These are phyloP conservation scores for Euclidium syriacum DNA, from an alignment of 345 rosid species.

Conservation along the genomic window DNA sequence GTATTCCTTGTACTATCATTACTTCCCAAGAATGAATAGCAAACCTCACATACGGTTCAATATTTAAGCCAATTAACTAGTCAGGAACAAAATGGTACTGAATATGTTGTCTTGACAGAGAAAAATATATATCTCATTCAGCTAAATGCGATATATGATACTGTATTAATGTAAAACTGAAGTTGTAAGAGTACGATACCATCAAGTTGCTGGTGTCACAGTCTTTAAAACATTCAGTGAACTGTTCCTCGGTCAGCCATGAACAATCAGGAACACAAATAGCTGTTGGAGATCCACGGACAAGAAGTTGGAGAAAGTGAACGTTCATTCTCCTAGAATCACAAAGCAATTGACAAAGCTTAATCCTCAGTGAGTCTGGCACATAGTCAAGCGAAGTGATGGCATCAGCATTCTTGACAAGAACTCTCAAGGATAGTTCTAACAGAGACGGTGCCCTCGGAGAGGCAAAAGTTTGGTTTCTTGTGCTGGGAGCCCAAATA, in stretches of 20 bases:
- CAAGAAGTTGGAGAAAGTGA: conserved; percentile 51
- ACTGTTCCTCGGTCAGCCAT: conserved; percentile 79
- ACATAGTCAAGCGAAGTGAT: conserved; percentile 69
- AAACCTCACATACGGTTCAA: neutral
- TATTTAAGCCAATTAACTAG: too few relatives aligned
- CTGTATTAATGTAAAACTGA: neutral
- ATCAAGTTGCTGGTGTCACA: conserved; percentile 62
- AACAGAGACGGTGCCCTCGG: conserved; percentile 49
- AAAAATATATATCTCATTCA: neutral
- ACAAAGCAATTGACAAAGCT: conserved; percentile 60
- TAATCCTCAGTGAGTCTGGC: conserved; percentile 67
- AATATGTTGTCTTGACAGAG: neutral
- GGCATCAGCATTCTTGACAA: conserved; percentile 74
- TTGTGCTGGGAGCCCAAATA: conserved; percentile 64
- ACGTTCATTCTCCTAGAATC: conserved; percentile 58
- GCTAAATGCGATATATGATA: neutral
- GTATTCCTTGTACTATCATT: too few relatives aligned
- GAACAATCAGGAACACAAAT: conserved; percentile 72
- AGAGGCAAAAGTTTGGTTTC: conserved; percentile 3
- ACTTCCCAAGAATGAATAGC: too few relatives aligned
- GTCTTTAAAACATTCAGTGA: conserved; percentile 41
- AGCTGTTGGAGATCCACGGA: conserved; percentile 61
- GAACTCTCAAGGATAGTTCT: conserved; percentile 47
- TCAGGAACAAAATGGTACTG: too few relatives aligned
- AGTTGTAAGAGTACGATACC: conserved; percentile 38